A percentile compares a stretch with the other conserved stretches of the same genome.
These are phyloP conservation scores for Leishmania martiniquensis DNA, from an alignment of 208 protist species.

Conservation along the genomic window DNA sequence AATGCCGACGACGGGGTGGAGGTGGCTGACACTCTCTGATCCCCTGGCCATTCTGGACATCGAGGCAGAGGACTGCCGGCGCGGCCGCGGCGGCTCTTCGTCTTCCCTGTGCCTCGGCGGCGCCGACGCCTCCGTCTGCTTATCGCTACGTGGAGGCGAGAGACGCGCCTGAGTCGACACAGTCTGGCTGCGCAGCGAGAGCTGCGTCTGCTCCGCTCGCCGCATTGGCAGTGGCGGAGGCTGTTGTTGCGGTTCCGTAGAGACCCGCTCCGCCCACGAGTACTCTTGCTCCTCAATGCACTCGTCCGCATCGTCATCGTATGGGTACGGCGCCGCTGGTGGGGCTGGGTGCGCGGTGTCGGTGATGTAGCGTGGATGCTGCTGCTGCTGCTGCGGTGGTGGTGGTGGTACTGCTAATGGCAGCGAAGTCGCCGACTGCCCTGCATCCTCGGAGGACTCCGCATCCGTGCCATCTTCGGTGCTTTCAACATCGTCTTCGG, in stretches of 20 bases:
- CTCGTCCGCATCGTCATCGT: background rate
- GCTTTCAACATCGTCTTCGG: constrained; percentile 55
- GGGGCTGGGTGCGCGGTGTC: background rate
- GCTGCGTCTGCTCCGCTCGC: constrained; percentile 5
- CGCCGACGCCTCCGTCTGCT: background rate
- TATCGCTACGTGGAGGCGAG: background rate
- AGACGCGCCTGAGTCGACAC: background rate
- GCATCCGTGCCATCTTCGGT: constrained; percentile 17
- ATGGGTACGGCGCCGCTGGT: constrained; percentile 6
- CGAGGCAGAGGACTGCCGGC: background rate
- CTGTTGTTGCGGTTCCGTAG: background rate
- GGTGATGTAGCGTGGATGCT: constrained; percentile 22
- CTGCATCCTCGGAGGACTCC: constrained; percentile 38
- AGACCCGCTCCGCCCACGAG: background rate
- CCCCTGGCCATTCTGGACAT: background rate
- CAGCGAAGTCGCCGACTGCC: constrained; percentile 6
- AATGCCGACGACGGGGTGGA: background rate
- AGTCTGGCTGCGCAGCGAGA: background rate
- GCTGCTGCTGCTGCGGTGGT: background rate
- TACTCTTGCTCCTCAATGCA: background rate
- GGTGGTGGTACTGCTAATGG: background rate
- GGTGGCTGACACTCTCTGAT: background rate
- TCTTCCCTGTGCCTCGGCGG: background rate
- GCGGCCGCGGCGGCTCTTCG: background rate
- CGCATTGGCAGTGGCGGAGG: constrained; percentile 3